Percentiles rank a stretch among this genome's conserved stretches.
Evolutionary conservation across 371 early-diverging fungal species (phyloP).

Genomic region (Mucor racemosus): DNA sequence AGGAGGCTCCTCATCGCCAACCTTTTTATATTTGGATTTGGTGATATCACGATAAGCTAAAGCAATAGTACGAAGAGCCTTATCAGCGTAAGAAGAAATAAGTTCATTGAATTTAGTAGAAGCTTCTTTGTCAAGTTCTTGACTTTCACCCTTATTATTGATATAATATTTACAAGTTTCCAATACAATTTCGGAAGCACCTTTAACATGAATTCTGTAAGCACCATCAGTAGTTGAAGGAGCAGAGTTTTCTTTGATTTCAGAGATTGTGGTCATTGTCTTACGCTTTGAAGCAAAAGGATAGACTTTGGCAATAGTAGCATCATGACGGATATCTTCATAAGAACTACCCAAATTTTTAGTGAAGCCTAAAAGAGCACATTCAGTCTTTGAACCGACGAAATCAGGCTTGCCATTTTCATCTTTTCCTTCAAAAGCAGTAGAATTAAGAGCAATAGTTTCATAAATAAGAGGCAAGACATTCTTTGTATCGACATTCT

Average conservation of each 20-base stretch:
- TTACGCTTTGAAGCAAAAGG: conserved; percentile 87
- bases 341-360: conserved; percentile 68
- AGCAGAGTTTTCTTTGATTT: conserved; percentile 41
- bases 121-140: conserved; percentile 56
- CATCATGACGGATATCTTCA: conserved; percentile 62
- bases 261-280: conserved; percentile 76
- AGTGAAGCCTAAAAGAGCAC: conserved; percentile 83
- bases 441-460: conserved; percentile 84
- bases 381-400: conserved; percentile 94
- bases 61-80: conserved; percentile 90
- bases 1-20: conserved; percentile 59
- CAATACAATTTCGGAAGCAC: conserved; percentile 88
- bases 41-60: conserved; percentile 77
- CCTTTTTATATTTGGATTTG: conserved; percentile 26
- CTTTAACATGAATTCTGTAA: conserved; percentile 75
- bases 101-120: conserved; percentile 52
- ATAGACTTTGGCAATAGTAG: conserved; percentile 59
- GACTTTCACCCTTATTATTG: conserved; percentile 55
- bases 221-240: conserved; percentile 34
- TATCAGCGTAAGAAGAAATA: conserved; percentile 79
- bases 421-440: conserved; percentile 86
- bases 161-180: conserved; percentile 64
- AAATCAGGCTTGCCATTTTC: conserved; percentile 74
- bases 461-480: conserved; percentile 57
- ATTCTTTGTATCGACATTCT: conserved; percentile 32